Evolutionary conservation across 305 asterid genomes (phyloP).

Genomic region (Fraxinus floribunda): DNA sequence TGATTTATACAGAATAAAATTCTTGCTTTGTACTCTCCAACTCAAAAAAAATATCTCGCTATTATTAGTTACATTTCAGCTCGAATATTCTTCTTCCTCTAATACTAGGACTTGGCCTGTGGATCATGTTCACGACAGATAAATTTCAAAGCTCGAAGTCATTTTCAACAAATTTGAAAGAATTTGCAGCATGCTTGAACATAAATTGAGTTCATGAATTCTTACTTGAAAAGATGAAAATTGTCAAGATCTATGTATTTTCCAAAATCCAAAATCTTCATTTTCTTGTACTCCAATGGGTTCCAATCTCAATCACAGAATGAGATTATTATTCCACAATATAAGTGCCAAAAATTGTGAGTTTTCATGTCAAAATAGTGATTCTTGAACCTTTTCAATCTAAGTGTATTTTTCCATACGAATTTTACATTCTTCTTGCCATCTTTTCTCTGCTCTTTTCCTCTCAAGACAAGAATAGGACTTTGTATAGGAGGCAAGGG

Average conservation of each 20-base stretch:
- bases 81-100: not conserved
- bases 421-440: too few species aligned
- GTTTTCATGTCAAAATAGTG: too few species aligned
- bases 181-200: not conserved
- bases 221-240: not conserved
- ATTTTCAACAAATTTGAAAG: not conserved
- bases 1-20: not conserved
- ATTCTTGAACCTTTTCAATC: too few species aligned
- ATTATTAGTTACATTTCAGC: not conserved
- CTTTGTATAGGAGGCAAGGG: not conserved
- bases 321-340: too few species aligned
- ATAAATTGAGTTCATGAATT: not conserved
- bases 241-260: not conserved
- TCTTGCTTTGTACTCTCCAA: not conserved
- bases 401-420: too few species aligned
- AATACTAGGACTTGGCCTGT: not conserved
- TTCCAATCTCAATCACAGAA: not conserved
- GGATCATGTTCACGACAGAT: not conserved
- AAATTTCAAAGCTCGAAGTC: not conserved
- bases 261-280: not conserved
- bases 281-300: not conserved
- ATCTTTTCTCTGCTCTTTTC: too few species aligned
- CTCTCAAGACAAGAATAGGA: not conserved
- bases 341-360: too few species aligned
- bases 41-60: not conserved